Evolutionary conservation across 257 asterid species (phyloP).

Genomic region (Nicotiana otophora): DNA sequence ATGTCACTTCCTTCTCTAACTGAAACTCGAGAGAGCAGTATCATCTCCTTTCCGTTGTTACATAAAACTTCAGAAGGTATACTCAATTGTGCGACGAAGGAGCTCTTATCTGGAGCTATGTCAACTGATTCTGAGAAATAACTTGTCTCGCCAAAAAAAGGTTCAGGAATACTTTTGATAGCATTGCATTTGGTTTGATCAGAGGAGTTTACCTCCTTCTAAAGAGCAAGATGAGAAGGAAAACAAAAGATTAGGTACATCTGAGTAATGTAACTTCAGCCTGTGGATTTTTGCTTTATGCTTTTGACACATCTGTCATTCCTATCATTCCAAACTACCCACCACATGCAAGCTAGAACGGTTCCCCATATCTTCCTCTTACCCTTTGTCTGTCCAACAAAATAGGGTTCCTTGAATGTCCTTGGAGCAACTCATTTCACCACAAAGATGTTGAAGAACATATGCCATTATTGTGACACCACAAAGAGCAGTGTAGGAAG

Average conservation of each 20-base stretch:
- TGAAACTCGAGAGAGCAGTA: slow-evolving; percentile 30
- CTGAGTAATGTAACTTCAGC: background rate
- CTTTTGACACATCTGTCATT: no score
- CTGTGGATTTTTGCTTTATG: no score
- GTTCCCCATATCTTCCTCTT: no score
- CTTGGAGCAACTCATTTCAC: no score
- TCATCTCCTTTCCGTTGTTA: slow-evolving; percentile 23
- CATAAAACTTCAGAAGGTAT: slow-evolving; percentile 36
- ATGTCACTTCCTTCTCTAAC: no score
- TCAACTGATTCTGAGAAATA: slow-evolving; percentile 71
- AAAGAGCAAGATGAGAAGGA: background rate
- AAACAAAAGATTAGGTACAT: background rate
- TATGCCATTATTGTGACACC: no score
- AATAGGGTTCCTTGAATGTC: no score
- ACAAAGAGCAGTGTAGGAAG: no score
- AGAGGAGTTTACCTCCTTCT: slow-evolving; percentile 26
- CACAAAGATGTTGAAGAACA: no score
- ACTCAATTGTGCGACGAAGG: slow-evolving; percentile 44
- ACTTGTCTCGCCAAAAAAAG: slow-evolving; percentile 63
- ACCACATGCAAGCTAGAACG: no score
- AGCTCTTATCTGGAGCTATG: slow-evolving; percentile 55
- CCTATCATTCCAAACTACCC: no score
- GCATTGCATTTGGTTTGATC: slow-evolving; percentile 20
- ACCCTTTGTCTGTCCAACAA: no score
- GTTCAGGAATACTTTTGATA: slow-evolving; percentile 29